Conservation (phyloP, 1,139 yeast genomes). For the Debaryomyces nepalensis region DNA sequence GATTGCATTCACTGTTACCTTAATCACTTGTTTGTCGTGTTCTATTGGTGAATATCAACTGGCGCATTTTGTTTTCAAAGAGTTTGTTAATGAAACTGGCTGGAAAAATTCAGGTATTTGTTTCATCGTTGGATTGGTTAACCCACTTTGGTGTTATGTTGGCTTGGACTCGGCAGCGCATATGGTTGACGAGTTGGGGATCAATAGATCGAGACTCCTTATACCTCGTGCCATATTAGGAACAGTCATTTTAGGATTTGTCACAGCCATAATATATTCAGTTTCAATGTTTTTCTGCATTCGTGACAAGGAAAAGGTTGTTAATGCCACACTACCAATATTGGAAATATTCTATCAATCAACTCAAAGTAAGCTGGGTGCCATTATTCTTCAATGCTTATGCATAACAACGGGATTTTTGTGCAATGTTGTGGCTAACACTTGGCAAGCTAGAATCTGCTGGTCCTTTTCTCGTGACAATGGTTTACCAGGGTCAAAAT, state of each 20-base stretch:
- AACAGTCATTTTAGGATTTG: slow-evolving; percentile 68
- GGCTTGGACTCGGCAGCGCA: slow-evolving; percentile 73
- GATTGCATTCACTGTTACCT: slow-evolving; percentile 56
- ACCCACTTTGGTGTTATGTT: slow-evolving; percentile 73
- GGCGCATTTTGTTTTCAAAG: slow-evolving; percentile 63
- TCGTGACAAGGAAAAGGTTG: slow-evolving; percentile 51
- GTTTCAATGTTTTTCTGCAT: slow-evolving; percentile 68
- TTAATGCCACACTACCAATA: slow-evolving; percentile 64
- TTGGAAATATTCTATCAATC: slow-evolving; percentile 67
- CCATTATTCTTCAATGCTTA: slow-evolving; percentile 60
- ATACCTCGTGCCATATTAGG: slow-evolving; percentile 68
- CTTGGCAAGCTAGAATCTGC: slow-evolving; percentile 76
- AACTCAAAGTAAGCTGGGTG: slow-evolving; percentile 57
- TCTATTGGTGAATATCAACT: slow-evolving; percentile 57
- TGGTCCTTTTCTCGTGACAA: slow-evolving; percentile 80
- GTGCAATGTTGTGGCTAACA: slow-evolving; percentile 71
- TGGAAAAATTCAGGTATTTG: slow-evolving; percentile 65
- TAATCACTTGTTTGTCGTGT: slow-evolving; percentile 59
- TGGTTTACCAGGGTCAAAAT: slow-evolving; percentile 44
- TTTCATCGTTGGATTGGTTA: slow-evolving; percentile 66
- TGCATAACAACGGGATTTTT: slow-evolving; percentile 68
- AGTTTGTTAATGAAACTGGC: slow-evolving; percentile 67
- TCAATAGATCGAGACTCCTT: slow-evolving; percentile 55
- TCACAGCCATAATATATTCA: slow-evolving; percentile 62
- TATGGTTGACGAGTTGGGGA: slow-evolving; percentile 65